A percentile compares a stretch with the other conserved stretches of the same genome.
Evolutionary conservation across 345 rosid species (phyloP).

Genomic region (Sisymbrium irio): DNA sequence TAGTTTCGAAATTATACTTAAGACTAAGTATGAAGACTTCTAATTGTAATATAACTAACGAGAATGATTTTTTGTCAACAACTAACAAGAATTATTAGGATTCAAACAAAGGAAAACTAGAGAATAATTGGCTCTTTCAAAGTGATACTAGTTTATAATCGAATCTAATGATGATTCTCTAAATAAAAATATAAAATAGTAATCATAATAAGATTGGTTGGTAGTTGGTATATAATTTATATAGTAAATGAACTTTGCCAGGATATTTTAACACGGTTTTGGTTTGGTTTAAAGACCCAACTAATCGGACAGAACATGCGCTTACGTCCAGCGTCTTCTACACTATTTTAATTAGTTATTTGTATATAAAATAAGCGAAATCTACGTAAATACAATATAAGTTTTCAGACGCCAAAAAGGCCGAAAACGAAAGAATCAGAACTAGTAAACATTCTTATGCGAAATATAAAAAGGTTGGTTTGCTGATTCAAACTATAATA

Average conservation of each 20-base stretch:
- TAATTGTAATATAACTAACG: slow-evolving; percentile 9
- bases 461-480: slow-evolving; percentile 1
- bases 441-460: background rate
- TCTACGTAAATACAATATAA: background rate
- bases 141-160: background rate
- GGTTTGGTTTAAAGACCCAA: slow-evolving; percentile 31
- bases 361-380: background rate
- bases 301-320: slow-evolving; percentile 35
- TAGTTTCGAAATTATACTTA: background rate
- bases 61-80: background rate
- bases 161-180: slow-evolving; percentile 19
- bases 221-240: slow-evolving; percentile 30
- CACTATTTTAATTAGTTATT: background rate
- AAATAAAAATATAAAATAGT: background rate
- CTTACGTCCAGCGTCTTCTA: slow-evolving; percentile 1
- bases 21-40: slow-evolving; percentile 6
- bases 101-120: background rate
- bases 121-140: slow-evolving; percentile 14
- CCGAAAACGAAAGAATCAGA: background rate
- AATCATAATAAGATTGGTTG: slow-evolving; percentile 9
- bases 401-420: background rate
- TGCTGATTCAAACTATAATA: background rate
- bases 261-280: slow-evolving; percentile 32
- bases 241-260: slow-evolving; percentile 13
- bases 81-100: slow-evolving; percentile 10